These are phyloP conservation scores for Paramecium octaurelia DNA, from an alignment of 73 alveolate genomes.

Conservation along the genomic window DNA sequence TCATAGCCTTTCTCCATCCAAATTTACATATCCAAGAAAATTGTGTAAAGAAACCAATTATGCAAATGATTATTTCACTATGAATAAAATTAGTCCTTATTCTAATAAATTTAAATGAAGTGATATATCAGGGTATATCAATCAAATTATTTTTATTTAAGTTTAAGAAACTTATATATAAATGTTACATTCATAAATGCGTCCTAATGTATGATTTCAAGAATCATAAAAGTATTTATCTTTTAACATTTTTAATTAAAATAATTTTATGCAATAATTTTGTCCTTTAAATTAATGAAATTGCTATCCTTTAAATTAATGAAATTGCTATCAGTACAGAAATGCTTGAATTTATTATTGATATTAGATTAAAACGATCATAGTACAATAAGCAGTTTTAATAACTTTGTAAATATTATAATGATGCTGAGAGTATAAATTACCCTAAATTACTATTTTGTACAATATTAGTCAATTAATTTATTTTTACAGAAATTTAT, in stretches of 20 bases:
- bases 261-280: background rate
- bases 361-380: background rate
- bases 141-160: background rate
- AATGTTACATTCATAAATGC: too few species aligned
- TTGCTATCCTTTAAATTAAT: background rate
- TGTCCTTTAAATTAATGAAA: background rate
- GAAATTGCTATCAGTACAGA: background rate
- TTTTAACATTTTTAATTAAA: too few species aligned
- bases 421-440: background rate
- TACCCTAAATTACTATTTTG: background rate
- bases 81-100: constrained; percentile 50
- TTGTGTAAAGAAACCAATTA: constrained; percentile 56
- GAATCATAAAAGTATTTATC: too few species aligned
- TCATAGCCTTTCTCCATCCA: background rate
- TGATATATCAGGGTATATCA: background rate
- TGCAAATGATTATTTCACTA: constrained; percentile 57
- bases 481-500: too few species aligned
- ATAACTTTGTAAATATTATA: background rate
- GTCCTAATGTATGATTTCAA: too few species aligned
- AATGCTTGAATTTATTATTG: background rate
- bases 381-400: background rate
- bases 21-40: constrained; percentile 55
- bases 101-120: constrained; percentile 54
- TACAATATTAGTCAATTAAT: background rate
- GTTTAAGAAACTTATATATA: background rate